phyloP scores from a whole-genome alignment of 2,329 filamentous ascomycete genomes.

The Mollisia scopiformis region DNA sequence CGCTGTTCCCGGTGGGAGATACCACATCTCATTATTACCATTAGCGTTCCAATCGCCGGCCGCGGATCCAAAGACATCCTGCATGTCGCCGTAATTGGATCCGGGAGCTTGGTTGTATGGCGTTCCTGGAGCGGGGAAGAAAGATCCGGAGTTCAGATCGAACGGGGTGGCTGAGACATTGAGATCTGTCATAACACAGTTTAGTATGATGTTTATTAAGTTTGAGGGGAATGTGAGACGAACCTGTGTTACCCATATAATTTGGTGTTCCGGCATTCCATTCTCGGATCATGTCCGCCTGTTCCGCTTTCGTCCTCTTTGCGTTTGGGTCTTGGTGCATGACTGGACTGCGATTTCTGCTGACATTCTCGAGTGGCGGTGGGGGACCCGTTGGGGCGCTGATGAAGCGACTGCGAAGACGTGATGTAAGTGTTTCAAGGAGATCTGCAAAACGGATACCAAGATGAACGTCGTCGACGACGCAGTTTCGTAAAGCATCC shows the following conservation, averaged over 20 bases:
- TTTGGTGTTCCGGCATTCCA: constrained; percentile 34
- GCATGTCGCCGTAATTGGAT: constrained; percentile 37
- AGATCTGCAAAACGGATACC: constrained; percentile 84
- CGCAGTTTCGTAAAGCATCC: constrained; percentile 73
- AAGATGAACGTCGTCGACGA: constrained; percentile 84
- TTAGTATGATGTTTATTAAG: constrained; percentile 7
- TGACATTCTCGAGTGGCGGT: constrained; percentile 21
- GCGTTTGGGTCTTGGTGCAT: constrained; percentile 35
- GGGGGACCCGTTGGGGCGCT: constrained; percentile 56
- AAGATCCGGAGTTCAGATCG: constrained; percentile 56
- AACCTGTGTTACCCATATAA: constrained; percentile 24
- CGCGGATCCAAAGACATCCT: constrained; percentile 29
- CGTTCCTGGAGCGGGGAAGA: constrained; percentile 51
- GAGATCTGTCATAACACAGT: constrained; percentile 23
- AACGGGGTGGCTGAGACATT: constrained; percentile 65
- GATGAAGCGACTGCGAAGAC: constrained; percentile 75
- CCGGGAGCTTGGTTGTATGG: constrained; percentile 34
- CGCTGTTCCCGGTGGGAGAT: constrained; percentile 63
- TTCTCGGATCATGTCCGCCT: constrained; percentile 29
- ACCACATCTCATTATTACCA: constrained; percentile 60
- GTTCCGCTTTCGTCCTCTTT: constrained; percentile 32
- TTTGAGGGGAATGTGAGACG: neutral
- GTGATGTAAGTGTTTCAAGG: constrained; percentile 76
- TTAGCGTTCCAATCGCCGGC: constrained; percentile 31
- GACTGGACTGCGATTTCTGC: constrained; percentile 33